Evolutionary conservation across 2,329 filamentous ascomycete species (phyloP), one percentile per base, ranked within the genome.

Genomic region (Aureobasidium lini): DNA sequence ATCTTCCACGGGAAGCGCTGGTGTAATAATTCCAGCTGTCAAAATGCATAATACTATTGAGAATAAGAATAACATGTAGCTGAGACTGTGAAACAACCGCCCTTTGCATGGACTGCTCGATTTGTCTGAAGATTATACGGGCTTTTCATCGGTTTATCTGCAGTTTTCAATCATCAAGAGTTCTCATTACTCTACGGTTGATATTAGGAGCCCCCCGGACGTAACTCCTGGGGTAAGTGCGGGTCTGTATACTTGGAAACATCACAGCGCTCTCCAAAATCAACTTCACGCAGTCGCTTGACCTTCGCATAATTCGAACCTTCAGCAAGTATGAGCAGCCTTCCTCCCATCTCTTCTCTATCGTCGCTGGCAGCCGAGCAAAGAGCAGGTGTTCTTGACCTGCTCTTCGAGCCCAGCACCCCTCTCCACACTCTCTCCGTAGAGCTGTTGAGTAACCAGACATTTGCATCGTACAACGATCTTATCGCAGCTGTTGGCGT

Each of bases 351-450:
- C 66, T 70, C 76, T 47, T 73, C 75, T 13, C 76, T 95, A 40
- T 75, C 79, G 29, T 73, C 75, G 48, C 80, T 86, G 50, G 70
- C 84, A 16, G 78, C 83, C 32, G 67, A 77, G 31, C 75, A 81
- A 18, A 80, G 88, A 59, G 79, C 77, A 39, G 68, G 73, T 4
- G 76, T 85, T 52, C 82, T 96, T 50, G 89, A 95, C 73, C 79
- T 85, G 3, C 85, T 96, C 61, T 96, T 96, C 73, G 92, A 96
- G 71, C 89, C 89, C 15, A 91, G 87, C 57, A 77, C 81, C 0
- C 82, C 86, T 53, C 83, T 96, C 1, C 90, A 93, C 72, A 78
- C 81, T 11, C 79, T 94, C 13, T 83, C 88, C 15, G 71, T 89
- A 6, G 88, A 88, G 1, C 75, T 87, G 2, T 77, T 95, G n/a